Base-by-base conservation (phyloP, 495 filamentous ascomycete species). In the Xylaria sp. region DNA sequence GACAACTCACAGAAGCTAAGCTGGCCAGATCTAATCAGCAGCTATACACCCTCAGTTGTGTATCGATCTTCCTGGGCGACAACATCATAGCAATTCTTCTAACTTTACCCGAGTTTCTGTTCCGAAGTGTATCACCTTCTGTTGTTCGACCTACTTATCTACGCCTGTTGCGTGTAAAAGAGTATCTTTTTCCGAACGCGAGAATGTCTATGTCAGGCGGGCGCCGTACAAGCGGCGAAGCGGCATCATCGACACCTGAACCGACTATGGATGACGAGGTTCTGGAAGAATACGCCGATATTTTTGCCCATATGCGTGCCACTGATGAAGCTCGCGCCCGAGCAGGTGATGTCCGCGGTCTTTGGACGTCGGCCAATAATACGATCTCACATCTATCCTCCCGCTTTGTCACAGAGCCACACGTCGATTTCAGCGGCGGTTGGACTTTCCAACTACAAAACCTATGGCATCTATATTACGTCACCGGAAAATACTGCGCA, bases 351-450 rank as follows among this genome's bases (percentile, higher is more conserved):
- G 41, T 68, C 31, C 53, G 62, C 11, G 70, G 70, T 44, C 70
- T 72, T 9, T 72, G 52, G 57, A 62, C 55, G 15, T 67, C 70
- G 33, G 70, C 70, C 0, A 59, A 52, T 63, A 67, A 62, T 35
- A 72, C 62, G 5, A 62, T 72, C 19, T 61, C 70, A 72, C 70
- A 72, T 24, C 41, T 72, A 26, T 72, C 70, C 46, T 72, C 70
- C 0, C 70, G 50, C 29, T 75, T 75, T 37, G 71, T 75, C 46
- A 75, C 74, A 3, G 67, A 73, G 48, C 74, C 74, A 14, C 71
- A 75, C n/a, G 52, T 58, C n/a, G 71, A 70, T 21, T 72, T 72
- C 55, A 68, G 41, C 26, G 64, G 70, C 24, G 70, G 62, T 9
- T 72, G 70, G 70, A 72, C 70, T 24, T 68, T 68, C 48, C 70